Conservation (phyloP, 2,329 filamentous ascomycete genomes). For the Neocatenulostroma microsporum region DNA sequence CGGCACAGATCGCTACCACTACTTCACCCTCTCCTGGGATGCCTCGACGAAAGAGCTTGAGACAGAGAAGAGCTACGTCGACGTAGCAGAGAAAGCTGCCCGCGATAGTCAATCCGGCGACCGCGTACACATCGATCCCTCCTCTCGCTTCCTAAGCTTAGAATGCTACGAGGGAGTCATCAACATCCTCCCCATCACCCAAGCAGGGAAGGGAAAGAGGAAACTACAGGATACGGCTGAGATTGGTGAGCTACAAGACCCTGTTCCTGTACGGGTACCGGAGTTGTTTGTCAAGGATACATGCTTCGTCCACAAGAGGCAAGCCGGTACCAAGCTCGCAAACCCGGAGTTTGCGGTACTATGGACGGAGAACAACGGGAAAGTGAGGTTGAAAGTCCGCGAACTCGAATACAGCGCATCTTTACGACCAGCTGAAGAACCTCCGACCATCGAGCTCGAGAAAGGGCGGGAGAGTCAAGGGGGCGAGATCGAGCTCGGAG, state of each 20-base stretch:
- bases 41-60: constrained; percentile 43
- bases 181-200: constrained; percentile 54
- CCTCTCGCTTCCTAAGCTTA: constrained; percentile 58
- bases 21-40: constrained; percentile 87
- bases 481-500: constrained; percentile 52
- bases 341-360: constrained; percentile 57
- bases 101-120: constrained; percentile 76
- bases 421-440: constrained; percentile 37
- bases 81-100: constrained; percentile 53
- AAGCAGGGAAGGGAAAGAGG: constrained; percentile 44
- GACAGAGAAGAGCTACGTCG: constrained; percentile 52
- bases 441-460: constrained; percentile 45
- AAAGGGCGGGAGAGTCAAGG: constrained; percentile 39
- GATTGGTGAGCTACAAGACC: constrained; percentile 53
- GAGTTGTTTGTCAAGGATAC: constrained; percentile 61
- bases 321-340: constrained; percentile 30
- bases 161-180: constrained; percentile 63
- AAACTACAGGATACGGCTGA: constrained; percentile 35
- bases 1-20: constrained; percentile 80
- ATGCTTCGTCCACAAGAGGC: constrained; percentile 54
- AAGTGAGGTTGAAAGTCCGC: constrained; percentile 48
- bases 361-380: constrained; percentile 53
- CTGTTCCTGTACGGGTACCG: constrained; percentile 54
- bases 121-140: constrained; percentile 75
- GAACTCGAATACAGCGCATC: constrained; percentile 47